These are phyloP conservation scores for Heritiera fomes DNA, from an alignment of 345 rosid species.

Conservation along the genomic window DNA sequence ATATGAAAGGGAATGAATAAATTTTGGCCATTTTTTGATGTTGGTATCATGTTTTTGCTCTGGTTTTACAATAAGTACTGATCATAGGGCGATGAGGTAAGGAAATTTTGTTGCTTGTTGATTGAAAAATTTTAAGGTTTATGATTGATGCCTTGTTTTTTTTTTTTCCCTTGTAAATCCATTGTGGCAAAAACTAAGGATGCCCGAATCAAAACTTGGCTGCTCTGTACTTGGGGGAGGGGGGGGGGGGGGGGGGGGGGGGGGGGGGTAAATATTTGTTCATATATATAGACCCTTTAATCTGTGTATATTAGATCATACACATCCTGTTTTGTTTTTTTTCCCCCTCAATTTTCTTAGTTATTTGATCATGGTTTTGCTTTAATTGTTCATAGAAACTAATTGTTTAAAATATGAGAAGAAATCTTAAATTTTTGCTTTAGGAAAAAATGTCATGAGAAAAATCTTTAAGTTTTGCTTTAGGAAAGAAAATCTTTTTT, in stretches of 20 bases:
- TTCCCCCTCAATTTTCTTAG: background rate
- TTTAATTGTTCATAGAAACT: background rate
- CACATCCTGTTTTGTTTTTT: background rate
- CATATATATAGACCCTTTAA: slow-evolving; percentile 3
- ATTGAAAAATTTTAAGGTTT: background rate
- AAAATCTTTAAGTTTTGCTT: background rate
- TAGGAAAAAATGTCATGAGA: background rate
- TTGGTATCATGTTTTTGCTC: background rate
- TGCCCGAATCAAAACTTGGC: background rate
- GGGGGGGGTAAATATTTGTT: background rate
- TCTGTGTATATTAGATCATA: background rate
- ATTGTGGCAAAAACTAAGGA: background rate
- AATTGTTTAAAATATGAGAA: background rate
- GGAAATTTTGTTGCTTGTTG: background rate
- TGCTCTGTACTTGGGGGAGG: background rate
- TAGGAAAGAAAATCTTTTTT: background rate
- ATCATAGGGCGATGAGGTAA: slow-evolving; percentile 2
- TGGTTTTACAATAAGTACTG: slow-evolving; percentile 8
- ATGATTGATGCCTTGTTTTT: background rate
- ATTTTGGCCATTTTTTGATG: background rate
- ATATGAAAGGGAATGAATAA: background rate
- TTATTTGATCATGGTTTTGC: background rate
- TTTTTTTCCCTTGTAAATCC: background rate
- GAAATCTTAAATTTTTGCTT: background rate
- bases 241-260: no score